phyloP scores from a whole-genome alignment of 2,329 filamentous ascomycete species.

The Claviceps spartinae region DNA sequence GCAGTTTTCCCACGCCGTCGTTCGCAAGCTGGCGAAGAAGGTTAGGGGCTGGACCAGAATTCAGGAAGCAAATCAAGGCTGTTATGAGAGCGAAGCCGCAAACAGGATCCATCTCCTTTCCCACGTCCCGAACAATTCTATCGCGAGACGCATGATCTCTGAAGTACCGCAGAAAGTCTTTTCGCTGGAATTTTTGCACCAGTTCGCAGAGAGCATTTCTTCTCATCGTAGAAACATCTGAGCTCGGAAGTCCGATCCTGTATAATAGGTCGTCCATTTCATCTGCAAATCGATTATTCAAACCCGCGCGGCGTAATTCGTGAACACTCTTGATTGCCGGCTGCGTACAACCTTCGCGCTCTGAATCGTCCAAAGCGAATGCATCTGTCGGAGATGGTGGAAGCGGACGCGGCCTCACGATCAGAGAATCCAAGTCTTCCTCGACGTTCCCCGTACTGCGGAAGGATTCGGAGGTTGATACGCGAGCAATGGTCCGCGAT shows the following conservation, averaged over 20 bases:
- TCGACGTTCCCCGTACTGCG: conserved; percentile 6
- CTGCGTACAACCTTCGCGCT: conserved; percentile 28
- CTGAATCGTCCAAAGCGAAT: conserved; percentile 17
- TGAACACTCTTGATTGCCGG: conserved; percentile 49
- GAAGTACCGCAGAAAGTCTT: conserved; percentile 55
- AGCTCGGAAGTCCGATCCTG: conserved; percentile 39
- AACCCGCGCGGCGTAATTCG: conserved; percentile 51
- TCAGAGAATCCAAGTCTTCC: conserved; percentile 10
- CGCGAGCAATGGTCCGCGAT: conserved; percentile 16
- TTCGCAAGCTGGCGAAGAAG: conserved; percentile 42
- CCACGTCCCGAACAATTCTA: conserved; percentile 49
- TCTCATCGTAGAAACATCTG: conserved; percentile 35
- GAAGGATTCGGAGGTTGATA: conserved; percentile 14
- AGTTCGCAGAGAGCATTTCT: conserved; percentile 47
- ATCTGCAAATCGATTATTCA: conserved; percentile 51
- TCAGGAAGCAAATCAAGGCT: conserved; percentile 48
- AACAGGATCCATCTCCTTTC: conserved; percentile 44
- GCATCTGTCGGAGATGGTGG: conserved; percentile 12
- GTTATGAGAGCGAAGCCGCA: conserved; percentile 51
- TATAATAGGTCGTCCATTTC: conserved; percentile 52
- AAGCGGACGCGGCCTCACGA: conserved; percentile 11
- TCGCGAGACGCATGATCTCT: conserved; percentile 60
- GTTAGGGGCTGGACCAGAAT: conserved; percentile 45
- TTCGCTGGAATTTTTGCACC: conserved; percentile 44
- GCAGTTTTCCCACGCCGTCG: conserved; percentile 39